Base-by-base conservation (phyloP, 1,284 basidiomycete species). In the Ceratobasidium sp. region DNA sequence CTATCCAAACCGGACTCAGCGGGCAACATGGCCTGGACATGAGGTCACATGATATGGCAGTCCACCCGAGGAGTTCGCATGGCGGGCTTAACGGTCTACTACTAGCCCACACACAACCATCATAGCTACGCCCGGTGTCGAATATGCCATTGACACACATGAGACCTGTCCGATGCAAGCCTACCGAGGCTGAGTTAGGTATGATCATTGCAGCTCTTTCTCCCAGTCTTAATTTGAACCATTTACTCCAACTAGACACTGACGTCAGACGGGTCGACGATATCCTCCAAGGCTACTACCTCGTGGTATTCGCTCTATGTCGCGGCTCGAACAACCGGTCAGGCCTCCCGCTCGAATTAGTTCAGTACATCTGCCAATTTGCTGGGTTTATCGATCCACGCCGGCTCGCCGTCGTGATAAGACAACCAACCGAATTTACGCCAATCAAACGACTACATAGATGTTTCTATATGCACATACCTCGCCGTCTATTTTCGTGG, bases 281-380 rank as follows among this genome's bases (percentile, higher is more conserved):
- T 13, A 7, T 49, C 9, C 66, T 68, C n/a, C 40, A 26, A 9
- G 23, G 15, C 18, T 60, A 72, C 42, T 61, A 72, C 42, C 70
- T n/a, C 9, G 28, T 61, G 18, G 56, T 40, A 1, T 15, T 72
- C 42, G 55, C 70, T 23, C 56, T 72, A 4, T 20, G 56, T 28
- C 56, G 55, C 18, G 55, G 70, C 39, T 9, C 33, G 10, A 15
- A 3, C n/a, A 4, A 39, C 10, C 55, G 70, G 1, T 53, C 70
- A 20, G 26, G 55, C 9, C 70, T 72, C 42, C 56, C 70, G 1
- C 40, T 56, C 3, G 70, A 72, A 26, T 13, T 72, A 2, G 70
- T 72, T 18, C 28, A 58, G 18, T 56, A 61, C 26, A 72, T 49
- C 1, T 55, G 53, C 53, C n/a, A 26, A 1, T 51, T 55, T n/a